Base-by-base conservation (phyloP, 2,329 filamentous ascomycete species). In the Neoarthrinium moseri region DNA sequence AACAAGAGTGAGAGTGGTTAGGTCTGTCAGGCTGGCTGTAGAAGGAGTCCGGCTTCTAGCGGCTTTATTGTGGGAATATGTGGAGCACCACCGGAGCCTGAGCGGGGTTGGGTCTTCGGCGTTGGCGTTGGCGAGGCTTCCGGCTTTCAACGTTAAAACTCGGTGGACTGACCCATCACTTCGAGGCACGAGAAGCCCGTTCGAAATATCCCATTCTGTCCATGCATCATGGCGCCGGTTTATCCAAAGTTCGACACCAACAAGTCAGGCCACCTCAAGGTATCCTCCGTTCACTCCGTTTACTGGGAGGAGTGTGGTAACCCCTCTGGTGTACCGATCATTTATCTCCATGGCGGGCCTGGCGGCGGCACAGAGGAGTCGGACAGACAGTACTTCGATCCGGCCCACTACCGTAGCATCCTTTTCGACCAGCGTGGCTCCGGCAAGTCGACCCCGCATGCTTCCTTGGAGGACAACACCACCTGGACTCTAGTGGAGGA, bases 321-420 rank as follows among this genome's bases (percentile, higher is more conserved):
- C 20, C 33, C 49, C 12, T 38, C 46, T 15, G 59, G 58, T 15
- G 55, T 58, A 4, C 58, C 51, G 61, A 66, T 69, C 1, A 54
- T 73, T 18, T 73, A 64, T 46, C 63, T 73, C 6, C 70, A 74
- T 39, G 71, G 71, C n/a, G 70, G 70, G 2, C 70, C 70, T 4
- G 69, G 70, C 26, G 69, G 64, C 11, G 50, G 56, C 30, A 67
- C 56, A 26, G 59, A 63, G 11, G 60, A 63, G 35, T 38, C 38
- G 27, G 67, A 68, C 51, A 66, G 67, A 17, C 51, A 50, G 33
- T 71, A 62, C 58, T 69, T 69, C 52, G 53, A 65, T 47, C 70
- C 51, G 10, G 24, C 43, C 21, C 30, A 46, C 39, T 53, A 51
- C 64, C 64, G 66, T 13, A 64, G 68, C 12, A 51, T 71, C 18